A percentile compares a stretch with the other conserved stretches of the same genome.
These are phyloP conservation scores for Microcera coccophila DNA, from an alignment of 2,329 filamentous ascomycete species.

Conservation along the genomic window DNA sequence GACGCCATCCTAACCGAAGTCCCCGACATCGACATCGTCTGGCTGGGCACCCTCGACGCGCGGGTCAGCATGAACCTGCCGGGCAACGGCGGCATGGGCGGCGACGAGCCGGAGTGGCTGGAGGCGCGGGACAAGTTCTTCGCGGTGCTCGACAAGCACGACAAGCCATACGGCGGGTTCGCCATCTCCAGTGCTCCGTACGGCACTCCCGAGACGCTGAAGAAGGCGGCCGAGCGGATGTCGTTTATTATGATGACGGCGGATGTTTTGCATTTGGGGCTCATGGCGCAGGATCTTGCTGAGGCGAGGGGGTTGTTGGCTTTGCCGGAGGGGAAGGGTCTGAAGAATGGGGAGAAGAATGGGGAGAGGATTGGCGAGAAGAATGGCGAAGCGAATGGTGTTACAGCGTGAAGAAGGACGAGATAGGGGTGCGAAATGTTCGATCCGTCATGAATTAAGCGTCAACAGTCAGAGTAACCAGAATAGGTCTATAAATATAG, in stretches of 20 bases:
- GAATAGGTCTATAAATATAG: too few species aligned
- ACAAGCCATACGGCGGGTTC: slow-evolving; percentile 40
- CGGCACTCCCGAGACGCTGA: slow-evolving; percentile 21
- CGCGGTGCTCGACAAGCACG: slow-evolving; percentile 41
- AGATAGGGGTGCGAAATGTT: too few species aligned
- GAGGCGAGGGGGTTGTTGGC: slow-evolving; percentile 11
- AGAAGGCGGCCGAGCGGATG: slow-evolving; percentile 25
- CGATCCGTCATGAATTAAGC: too few species aligned
- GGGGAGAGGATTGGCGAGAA: too few species aligned
- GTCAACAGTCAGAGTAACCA: too few species aligned
- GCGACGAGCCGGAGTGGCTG: slow-evolving; percentile 40
- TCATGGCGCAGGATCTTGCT: slow-evolving; percentile 19
- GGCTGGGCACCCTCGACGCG: slow-evolving; percentile 43
- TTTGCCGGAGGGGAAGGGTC: neutral
- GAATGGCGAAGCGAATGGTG: too few species aligned
- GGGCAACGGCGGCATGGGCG: slow-evolving; percentile 29
- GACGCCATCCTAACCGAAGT: slow-evolving; percentile 45
- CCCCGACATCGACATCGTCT: slow-evolving; percentile 45
- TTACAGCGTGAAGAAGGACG: too few species aligned
- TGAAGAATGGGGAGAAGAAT: too few species aligned
- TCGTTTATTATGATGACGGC: slow-evolving; percentile 20
- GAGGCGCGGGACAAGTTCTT: slow-evolving; percentile 37
- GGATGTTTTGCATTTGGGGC: slow-evolving; percentile 22
- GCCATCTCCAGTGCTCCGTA: slow-evolving; percentile 25
- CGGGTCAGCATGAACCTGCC: slow-evolving; percentile 43